A percentile compares a stretch with the other conserved stretches of the same genome.
Conservation (phyloP, 1,284 basidiomycete genomes). For the Lentinus polychrous region DNA sequence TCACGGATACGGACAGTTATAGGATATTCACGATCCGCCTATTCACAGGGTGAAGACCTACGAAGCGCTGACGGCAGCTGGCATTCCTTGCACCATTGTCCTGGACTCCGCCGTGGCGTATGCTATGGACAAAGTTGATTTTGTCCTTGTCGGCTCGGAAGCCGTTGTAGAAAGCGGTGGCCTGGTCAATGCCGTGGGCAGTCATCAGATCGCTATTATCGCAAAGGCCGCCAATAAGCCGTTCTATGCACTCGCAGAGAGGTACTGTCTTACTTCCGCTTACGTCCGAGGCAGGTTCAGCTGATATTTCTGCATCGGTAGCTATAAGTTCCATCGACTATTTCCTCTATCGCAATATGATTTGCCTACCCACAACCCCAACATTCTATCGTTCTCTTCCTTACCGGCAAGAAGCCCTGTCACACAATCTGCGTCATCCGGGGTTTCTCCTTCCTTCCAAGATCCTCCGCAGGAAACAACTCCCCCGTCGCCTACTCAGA, state of each 20-base stretch:
- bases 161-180: slow-evolving; percentile 95
- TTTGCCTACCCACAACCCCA: slow-evolving; percentile 77
- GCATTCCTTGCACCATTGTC: slow-evolving; percentile 92
- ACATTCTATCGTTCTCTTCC: slow-evolving; percentile 59
- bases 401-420: slow-evolving; percentile 25
- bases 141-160: slow-evolving; percentile 94
- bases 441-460: slow-evolving; percentile 13
- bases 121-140: slow-evolving; percentile 88
- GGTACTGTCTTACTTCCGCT: slow-evolving; percentile 36
- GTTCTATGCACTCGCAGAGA: slow-evolving; percentile 95
- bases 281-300: slow-evolving; percentile 12
- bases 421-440: slow-evolving; percentile 13
- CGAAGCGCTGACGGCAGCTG: slow-evolving; percentile 73
- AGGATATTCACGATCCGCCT: slow-evolving; percentile 8
- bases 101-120: slow-evolving; percentile 96
- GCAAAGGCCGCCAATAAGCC: slow-evolving; percentile 94
- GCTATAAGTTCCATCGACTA: slow-evolving; percentile 96
- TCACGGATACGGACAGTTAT: slow-evolving; percentile 6
- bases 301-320: slow-evolving; percentile 29
- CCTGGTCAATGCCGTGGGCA: slow-evolving; percentile 85
- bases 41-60: slow-evolving; percentile 76
- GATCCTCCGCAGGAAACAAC: slow-evolving; percentile 9
- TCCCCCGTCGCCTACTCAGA: slow-evolving; percentile 16
- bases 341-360: slow-evolving; percentile 98
- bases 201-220: slow-evolving; percentile 94